These are phyloP conservation scores for Lophiotrema nucula DNA, from an alignment of 495 filamentous ascomycete species.

Conservation along the genomic window DNA sequence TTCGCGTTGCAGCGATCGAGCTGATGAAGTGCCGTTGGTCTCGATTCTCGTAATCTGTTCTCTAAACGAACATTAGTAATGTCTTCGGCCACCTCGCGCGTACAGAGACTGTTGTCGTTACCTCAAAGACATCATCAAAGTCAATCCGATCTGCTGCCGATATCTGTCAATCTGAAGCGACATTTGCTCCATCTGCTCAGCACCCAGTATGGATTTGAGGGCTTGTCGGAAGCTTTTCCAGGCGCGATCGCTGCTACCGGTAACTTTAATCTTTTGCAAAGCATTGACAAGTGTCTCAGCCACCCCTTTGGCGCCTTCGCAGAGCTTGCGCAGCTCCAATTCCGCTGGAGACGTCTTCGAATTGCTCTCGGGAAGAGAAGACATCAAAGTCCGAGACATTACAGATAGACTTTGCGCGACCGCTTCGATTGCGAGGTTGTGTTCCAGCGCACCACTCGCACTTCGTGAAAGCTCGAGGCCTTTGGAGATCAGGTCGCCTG, in stretches of 20 bases:
- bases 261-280: background rate
- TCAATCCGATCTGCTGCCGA: background rate
- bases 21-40: no score
- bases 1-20: no score
- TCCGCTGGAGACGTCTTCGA: background rate
- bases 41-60: no score
- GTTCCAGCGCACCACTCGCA: background rate
- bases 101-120: no score
- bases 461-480: background rate
- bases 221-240: conserved; percentile 9
- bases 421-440: conserved; percentile 6
- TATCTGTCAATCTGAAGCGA: background rate
- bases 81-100: no score
- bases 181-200: background rate
- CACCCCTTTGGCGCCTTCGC: background rate
- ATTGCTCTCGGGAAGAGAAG: background rate
- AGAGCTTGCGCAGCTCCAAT: background rate
- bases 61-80: no score
- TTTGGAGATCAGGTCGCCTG: background rate
- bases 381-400: background rate
- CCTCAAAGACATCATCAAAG: background rate
- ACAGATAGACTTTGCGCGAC: background rate
- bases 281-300: background rate
- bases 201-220: background rate
- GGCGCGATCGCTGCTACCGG: background rate